These are phyloP conservation scores for Pulveroboletus sp. DNA, from an alignment of 768 basidiomycete genomes.

Conservation along the genomic window DNA sequence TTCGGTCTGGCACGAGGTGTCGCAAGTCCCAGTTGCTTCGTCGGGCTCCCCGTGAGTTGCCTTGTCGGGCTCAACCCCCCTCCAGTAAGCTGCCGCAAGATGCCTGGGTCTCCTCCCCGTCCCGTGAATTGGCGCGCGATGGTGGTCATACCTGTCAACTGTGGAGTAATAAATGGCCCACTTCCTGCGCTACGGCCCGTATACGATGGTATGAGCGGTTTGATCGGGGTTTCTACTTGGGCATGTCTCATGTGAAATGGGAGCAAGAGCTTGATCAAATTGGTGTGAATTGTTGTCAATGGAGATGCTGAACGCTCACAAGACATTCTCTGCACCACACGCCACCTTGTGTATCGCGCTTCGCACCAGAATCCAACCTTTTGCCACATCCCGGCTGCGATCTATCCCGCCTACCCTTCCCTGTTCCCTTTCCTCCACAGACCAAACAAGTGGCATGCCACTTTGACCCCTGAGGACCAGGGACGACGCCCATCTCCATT, in stretches of 20 bases:
- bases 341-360: constrained; percentile 59
- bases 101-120: constrained; percentile 35
- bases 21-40: constrained; percentile 53
- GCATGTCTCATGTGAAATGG: constrained; percentile 44
- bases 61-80: constrained; percentile 63
- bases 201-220: constrained; percentile 42
- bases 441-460: constrained; percentile 79
- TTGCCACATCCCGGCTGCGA: constrained; percentile 77
- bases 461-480: constrained; percentile 74
- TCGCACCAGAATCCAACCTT: constrained; percentile 77
- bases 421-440: constrained; percentile 64
- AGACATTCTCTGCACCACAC: constrained; percentile 85
- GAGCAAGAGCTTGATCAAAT: constrained; percentile 47
- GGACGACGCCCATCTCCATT: constrained; percentile 84
- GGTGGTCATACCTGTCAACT: constrained; percentile 66
- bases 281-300: constrained; percentile 4
- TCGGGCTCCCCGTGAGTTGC: constrained; percentile 62
- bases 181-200: constrained; percentile 34
- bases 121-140: constrained; percentile 75
- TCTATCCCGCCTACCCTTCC: constrained; percentile 44
- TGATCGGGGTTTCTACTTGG: constrained; percentile 49
- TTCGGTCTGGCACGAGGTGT: constrained; percentile 60
- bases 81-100: constrained; percentile 58
- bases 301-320: constrained; percentile 39
- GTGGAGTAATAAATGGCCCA: constrained; percentile 39